Evolutionary conservation across 352 stramenopile genomes (phyloP), one percentile per base, ranked within the genome.

Genomic region (Phytophthora aleatoria): DNA sequence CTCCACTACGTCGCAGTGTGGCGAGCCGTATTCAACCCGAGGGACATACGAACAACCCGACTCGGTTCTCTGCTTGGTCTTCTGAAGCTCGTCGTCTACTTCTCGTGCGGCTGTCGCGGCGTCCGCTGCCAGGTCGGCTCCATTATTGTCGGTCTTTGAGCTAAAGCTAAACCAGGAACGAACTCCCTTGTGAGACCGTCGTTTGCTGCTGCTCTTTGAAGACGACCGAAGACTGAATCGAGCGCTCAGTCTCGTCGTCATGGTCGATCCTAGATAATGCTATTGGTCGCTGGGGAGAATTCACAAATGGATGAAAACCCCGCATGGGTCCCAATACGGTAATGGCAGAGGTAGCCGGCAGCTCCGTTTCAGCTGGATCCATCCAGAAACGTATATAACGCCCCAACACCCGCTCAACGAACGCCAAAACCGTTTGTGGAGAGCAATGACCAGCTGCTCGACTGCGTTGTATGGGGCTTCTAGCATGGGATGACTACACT

Each of bases 81-180:
- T 57, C 24, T 26, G 20, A 26, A 54, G 12, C 33, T 67, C 43
- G 4, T 52, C 30, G 6, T 71, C 67, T 11, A 63, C 28, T 12
- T 59, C 61, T 43, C 13, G 54, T 24, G 55, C 61, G 58, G 56
- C 56, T 27, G 61, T 50, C 1, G 16, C 50, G 0, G 65, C 60
- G n/a, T 69, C 65, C 3, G 31, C 47, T 13, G 16, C 47, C 6
- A 73, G 41, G 24, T 61, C 41, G 6, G 50, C 39, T 31, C 24
- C 13, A 38, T 16, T 13, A 15, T 13, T 31, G 2, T 36, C 27
- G 31, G 38, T 9, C 38, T 60, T 64, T 8, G 52, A 38, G 42
- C 47, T 68, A 5, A 50, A 71, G 8, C 56, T 64, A 55, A 74
- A 74, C 67, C 67, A 74, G 52, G 53, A 74, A 12, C 67, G 67